These are phyloP conservation scores for Tieghemiomyces parasiticus DNA, from an alignment of 192 early-diverging fungal species.

Conservation along the genomic window DNA sequence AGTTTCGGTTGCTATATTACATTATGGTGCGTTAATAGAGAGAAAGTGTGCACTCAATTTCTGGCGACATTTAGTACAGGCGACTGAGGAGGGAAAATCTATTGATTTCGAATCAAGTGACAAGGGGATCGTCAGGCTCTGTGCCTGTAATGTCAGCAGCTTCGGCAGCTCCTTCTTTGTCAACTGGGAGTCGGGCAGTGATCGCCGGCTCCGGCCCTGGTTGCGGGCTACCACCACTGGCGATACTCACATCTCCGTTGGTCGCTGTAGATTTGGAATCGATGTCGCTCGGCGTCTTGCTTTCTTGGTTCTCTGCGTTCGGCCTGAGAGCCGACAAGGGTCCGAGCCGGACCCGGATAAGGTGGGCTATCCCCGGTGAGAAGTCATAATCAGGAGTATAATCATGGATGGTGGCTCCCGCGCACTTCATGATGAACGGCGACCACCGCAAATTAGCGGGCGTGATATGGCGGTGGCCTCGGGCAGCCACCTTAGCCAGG, in stretches of 20 bases:
- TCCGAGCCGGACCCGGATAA: neutral
- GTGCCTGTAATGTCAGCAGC: no score
- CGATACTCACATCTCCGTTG: neutral
- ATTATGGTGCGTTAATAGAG: no score
- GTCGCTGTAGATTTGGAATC: neutral
- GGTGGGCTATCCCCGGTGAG: neutral
- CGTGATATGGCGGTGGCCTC: slow-evolving; percentile 35
- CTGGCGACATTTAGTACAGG: no score
- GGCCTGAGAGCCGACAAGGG: neutral
- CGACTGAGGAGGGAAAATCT: no score
- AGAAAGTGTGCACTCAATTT: no score
- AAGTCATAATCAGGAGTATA: neutral
- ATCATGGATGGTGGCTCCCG: slow-evolving; percentile 8
- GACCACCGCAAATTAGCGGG: slow-evolving; percentile 51
- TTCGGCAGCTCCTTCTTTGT: no score
- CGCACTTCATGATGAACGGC: slow-evolving; percentile 40
- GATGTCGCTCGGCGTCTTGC: neutral
- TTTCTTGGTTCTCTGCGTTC: neutral
- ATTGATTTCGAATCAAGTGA: no score
- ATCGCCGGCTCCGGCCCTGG: no score
- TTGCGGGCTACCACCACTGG: neutral
- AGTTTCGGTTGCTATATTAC: no score
- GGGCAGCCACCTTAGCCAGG: slow-evolving; percentile 25
- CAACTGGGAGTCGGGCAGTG: no score
- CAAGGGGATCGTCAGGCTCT: no score